These are phyloP conservation scores for Candida suzukii DNA, from an alignment of 805 yeast genomes.

Conservation along the genomic window DNA sequence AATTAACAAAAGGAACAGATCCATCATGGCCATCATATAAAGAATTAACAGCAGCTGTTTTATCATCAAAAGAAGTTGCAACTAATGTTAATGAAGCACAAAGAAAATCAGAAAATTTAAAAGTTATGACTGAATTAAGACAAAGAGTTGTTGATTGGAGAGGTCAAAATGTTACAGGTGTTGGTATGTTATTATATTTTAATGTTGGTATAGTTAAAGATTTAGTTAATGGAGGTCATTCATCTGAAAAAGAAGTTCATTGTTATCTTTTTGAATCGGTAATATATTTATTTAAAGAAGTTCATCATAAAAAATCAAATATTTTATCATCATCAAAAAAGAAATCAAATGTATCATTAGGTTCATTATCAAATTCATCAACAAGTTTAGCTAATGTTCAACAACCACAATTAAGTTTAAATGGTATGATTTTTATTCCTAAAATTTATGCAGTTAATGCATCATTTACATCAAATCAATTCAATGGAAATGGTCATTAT, in stretches of 20 bases:
- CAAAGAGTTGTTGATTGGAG: constrained; percentile 87
- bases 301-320: constrained; percentile 39
- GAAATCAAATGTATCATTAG: constrained; percentile 39
- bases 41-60: constrained; percentile 66
- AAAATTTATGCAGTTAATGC: constrained; percentile 18
- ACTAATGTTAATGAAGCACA: constrained; percentile 88
- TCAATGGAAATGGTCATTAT: constrained; percentile 39
- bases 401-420: constrained; percentile 15
- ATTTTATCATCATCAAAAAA: constrained; percentile 38
- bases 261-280: constrained; percentile 78
- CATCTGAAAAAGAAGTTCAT: constrained; percentile 78
- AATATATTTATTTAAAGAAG: constrained; percentile 58
- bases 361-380: constrained; percentile 15
- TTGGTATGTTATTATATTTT: constrained; percentile 79
- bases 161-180: constrained; percentile 70
- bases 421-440: constrained; percentile 24
- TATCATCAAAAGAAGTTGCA: constrained; percentile 78
- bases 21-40: constrained; percentile 43
- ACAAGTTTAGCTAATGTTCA: constrained; percentile 2
- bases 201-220: constrained; percentile 67
- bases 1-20: constrained; percentile 62
- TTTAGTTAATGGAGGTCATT: constrained; percentile 39
- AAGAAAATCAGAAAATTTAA: constrained; percentile 81
- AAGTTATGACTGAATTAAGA: constrained; percentile 56
- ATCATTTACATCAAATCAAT: constrained; percentile 24